A percentile compares a stretch with the other conserved stretches of the same genome.
phyloP scores from a whole-genome alignment of 2,329 filamentous ascomycete genomes.

The Stagonosporopsis vannaccii region DNA sequence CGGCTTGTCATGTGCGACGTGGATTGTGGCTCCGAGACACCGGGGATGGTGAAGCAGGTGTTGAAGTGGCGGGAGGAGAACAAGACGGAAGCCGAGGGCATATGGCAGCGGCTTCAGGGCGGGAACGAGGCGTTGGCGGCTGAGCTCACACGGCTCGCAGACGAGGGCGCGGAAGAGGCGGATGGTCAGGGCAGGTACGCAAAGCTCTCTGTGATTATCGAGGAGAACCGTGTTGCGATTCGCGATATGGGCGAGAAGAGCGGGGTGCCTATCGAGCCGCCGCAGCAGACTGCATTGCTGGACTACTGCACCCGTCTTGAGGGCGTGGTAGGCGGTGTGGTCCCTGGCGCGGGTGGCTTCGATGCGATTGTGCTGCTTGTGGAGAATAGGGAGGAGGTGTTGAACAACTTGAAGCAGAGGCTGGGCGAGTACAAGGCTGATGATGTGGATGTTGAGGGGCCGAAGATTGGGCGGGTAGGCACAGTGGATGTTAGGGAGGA shows the following conservation, averaged over 20 bases:
- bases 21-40: constrained; percentile 90
- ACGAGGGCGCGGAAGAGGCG: constrained; percentile 33
- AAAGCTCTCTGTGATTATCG: constrained; percentile 61
- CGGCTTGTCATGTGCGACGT: constrained; percentile 94
- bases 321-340: constrained; percentile 89
- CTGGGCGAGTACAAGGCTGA: constrained; percentile 69
- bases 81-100: constrained; percentile 65
- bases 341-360: constrained; percentile 92
- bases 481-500: constrained; percentile 75
- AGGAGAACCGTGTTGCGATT: constrained; percentile 66
- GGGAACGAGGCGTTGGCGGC: constrained; percentile 75
- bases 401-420: constrained; percentile 66
- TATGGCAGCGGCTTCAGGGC: constrained; percentile 79
- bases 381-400: constrained; percentile 72
- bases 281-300: constrained; percentile 81
- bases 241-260: constrained; percentile 77
- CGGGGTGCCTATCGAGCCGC: constrained; percentile 87
- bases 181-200: constrained; percentile 44
- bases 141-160: constrained; percentile 64
- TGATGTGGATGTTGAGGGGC: constrained; percentile 39
- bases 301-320: constrained; percentile 75
- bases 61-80: constrained; percentile 79
- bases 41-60: constrained; percentile 94
- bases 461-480: constrained; percentile 68
- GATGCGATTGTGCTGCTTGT: constrained; percentile 87